These are phyloP conservation scores for Austroboletus niveus DNA, from an alignment of 1,284 basidiomycete species.

Conservation along the genomic window DNA sequence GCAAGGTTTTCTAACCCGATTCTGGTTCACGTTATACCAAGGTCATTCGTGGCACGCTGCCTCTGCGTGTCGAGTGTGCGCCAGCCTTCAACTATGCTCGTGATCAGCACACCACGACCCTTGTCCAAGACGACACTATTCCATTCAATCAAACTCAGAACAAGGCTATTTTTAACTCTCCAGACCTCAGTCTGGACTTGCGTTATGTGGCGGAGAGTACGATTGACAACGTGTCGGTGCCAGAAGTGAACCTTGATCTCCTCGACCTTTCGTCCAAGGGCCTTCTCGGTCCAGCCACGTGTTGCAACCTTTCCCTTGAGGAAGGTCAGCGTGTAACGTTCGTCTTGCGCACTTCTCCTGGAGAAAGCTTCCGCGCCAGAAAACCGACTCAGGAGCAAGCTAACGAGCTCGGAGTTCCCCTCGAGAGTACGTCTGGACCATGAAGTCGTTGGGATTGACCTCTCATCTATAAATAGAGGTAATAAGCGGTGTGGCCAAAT, in stretches of 20 bases:
- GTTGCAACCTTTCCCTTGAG: slow-evolving; percentile 54
- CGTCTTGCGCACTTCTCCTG: slow-evolving; percentile 67
- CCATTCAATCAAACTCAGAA: slow-evolving; percentile 34
- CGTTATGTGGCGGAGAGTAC: slow-evolving; percentile 66
- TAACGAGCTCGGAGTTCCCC: slow-evolving; percentile 46
- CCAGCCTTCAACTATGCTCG: slow-evolving; percentile 93
- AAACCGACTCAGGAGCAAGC: slow-evolving; percentile 38
- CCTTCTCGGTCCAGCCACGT: slow-evolving; percentile 59
- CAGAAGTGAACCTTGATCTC: slow-evolving; percentile 52
- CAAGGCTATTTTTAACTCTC: slow-evolving; percentile 71
- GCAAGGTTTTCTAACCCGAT: neutral
- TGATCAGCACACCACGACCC: slow-evolving; percentile 62
- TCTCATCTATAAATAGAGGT: slow-evolving; percentile 35
- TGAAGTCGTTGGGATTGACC: slow-evolving; percentile 7
- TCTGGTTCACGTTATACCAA: slow-evolving; percentile 17
- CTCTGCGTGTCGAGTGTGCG: slow-evolving; percentile 81
- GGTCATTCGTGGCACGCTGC: slow-evolving; percentile 76
- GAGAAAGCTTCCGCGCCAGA: slow-evolving; percentile 14
- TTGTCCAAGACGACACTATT: slow-evolving; percentile 48
- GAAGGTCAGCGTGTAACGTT: slow-evolving; percentile 90
- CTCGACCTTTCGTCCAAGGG: slow-evolving; percentile 66
- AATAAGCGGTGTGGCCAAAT: slow-evolving; percentile 45
- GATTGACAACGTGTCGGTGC: slow-evolving; percentile 46
- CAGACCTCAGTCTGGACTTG: slow-evolving; percentile 65
- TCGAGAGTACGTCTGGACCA: slow-evolving; percentile 38